Conservation (phyloP, 1,284 basidiomycete species). For the Microbotryum intermedium region DNA sequence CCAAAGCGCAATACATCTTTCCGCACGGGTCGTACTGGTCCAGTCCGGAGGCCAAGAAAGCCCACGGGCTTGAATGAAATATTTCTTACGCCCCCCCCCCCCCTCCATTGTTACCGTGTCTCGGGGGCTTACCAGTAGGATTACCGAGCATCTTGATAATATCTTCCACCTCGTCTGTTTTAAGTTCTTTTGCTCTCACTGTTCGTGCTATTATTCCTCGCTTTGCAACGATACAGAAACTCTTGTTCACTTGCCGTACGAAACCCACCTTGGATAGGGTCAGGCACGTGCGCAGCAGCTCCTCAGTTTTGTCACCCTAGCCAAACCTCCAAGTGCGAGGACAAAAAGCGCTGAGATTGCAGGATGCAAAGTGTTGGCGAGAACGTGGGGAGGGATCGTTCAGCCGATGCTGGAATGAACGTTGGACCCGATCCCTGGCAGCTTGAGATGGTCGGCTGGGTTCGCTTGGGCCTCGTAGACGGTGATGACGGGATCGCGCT, state of each 20-base stretch:
- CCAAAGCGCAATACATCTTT: constrained; percentile 41
- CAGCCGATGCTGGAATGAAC: constrained; percentile 18
- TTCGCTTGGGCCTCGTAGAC: constrained; percentile 35
- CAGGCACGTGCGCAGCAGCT: no score
- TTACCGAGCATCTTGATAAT: no score
- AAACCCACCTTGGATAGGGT: no score
- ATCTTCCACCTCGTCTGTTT: no score
- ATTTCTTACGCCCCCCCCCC: no score
- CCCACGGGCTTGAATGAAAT: constrained; percentile 7
- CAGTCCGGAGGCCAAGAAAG: constrained; percentile 14
- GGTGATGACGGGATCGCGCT: constrained; percentile 31
- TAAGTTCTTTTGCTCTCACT: no score
- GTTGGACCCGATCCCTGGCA: constrained; percentile 26
- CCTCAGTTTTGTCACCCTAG: no score
- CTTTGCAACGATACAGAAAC: no score
- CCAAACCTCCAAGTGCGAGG: no score
- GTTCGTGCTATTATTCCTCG: no score
- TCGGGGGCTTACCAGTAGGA: neutral
- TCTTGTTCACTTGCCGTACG: no score
- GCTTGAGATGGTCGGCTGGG: constrained; percentile 33
- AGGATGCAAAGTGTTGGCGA: neutral
- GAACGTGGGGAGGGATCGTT: neutral
- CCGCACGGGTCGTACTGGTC: constrained; percentile 45
- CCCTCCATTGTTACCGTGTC: neutral
- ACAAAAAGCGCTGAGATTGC: no score